Percentiles rank a stretch among this genome's conserved stretches.
phyloP scores from a whole-genome alignment of 2,329 filamentous ascomycete species.

The Drechslerella dactyloides region DNA sequence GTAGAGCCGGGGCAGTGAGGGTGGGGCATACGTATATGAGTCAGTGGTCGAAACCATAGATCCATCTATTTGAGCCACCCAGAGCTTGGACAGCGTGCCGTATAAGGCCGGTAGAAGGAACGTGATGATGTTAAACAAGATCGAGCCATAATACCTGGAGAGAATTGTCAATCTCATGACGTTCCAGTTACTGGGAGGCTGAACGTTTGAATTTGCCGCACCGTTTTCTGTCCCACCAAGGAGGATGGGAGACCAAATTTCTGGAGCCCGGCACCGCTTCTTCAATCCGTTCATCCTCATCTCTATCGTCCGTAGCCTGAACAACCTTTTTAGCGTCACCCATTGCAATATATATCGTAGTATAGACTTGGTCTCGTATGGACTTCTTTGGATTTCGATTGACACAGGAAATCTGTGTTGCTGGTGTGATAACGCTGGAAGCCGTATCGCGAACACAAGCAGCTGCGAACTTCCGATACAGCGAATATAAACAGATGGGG shows the following conservation, averaged over 20 bases:
- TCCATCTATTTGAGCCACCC: constrained; percentile 72
- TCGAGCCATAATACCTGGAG: constrained; percentile 63
- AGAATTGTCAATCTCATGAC: not conserved
- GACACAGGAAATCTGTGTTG: constrained; percentile 18
- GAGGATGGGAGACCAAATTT: not conserved
- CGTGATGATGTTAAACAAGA: constrained; percentile 68
- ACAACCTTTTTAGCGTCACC: constrained; percentile 29
- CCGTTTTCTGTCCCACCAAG: constrained; percentile 35
- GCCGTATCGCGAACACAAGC: not conserved
- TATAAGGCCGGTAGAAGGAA: constrained; percentile 73
- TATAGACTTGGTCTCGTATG: too few species aligned
- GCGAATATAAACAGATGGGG: not conserved
- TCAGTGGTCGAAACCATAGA: constrained; percentile 70
- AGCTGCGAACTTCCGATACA: not conserved
- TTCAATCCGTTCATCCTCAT: constrained; percentile 17
- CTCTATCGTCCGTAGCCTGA: constrained; percentile 44
- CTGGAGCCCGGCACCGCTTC: not conserved
- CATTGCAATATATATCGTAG: too few species aligned
- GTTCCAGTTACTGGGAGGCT: not conserved
- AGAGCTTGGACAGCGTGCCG: constrained; percentile 71
- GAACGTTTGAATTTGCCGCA: not conserved
- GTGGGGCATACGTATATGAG: constrained; percentile 51
- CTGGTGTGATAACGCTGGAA: not conserved
- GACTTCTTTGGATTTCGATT: not conserved
- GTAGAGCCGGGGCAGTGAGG: not conserved